Evolutionary conservation across 441 rosid genomes (phyloP), one percentile per base, ranked within the genome.

Genomic region (Brassica hybrid): DNA sequence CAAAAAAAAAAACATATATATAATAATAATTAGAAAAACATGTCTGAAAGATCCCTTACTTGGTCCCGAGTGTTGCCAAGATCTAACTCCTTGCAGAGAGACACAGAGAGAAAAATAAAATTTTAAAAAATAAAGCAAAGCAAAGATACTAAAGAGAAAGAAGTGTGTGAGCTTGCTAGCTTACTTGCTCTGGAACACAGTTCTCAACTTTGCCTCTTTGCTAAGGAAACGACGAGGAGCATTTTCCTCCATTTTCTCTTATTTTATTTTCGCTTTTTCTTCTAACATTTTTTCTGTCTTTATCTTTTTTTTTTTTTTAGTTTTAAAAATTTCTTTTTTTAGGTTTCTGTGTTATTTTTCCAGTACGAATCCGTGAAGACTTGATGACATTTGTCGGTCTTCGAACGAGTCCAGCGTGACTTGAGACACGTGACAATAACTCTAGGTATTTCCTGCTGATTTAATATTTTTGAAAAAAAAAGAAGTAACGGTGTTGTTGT

Each of bases 121-220:
- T 1, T 21, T 21, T 0, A 34, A 8, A 18, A 64, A 9, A 34
- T 2, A 65, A 11, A 41, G 2, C 0, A 5, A 71, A 78, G 74
- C 18, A 66, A 68, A 72, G 11, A 58, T 16, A 30, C 56, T 58
- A 72, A 76, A 75, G 62, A 72, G 67, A 72, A 67, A 66, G 54
- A 71, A 16, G 74, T 66, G 36, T 21, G 50, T 61, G 48, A 3
- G 68, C 62, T 70, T 63, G 79, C 72, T 67, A 18, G 69, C 64
- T 71, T 65, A 78, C 74, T 68, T 9, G 32, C 62, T 23, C 54
- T 58, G 69, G 69, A 77, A 9, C 67, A 64, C 11, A 25, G 11
- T 71, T 30, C 65, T 18, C 45, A 65, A 8, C 84, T 88, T 88
- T 85, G 87, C 94, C 91, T 85, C 89, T 83, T 60, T 19, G 60